Conservation (phyloP, 2,329 filamentous ascomycete species). For the Arachnomyces sp. region DNA sequence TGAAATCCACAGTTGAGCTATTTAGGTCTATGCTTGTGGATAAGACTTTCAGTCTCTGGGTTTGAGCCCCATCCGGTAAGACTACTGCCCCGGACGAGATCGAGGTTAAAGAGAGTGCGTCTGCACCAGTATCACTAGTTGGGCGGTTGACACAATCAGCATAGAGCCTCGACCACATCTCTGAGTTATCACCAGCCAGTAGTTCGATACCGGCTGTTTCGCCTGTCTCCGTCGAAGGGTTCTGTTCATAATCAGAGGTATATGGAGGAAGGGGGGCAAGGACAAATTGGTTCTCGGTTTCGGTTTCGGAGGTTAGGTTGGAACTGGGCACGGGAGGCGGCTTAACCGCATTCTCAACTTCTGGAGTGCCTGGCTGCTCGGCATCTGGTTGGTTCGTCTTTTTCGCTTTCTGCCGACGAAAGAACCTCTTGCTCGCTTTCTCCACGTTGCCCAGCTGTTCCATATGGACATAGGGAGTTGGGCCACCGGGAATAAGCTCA, state of each 20-base stretch:
- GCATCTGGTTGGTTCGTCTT: background rate
- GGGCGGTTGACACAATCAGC: slow-evolving; percentile 9
- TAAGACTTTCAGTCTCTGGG: background rate
- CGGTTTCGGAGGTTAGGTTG: too few species aligned
- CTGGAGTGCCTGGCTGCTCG: too few species aligned
- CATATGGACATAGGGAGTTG: slow-evolving; percentile 5
- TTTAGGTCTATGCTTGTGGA: slow-evolving; percentile 7
- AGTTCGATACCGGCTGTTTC: background rate
- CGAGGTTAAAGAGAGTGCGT: too few species aligned
- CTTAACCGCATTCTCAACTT: too few species aligned
- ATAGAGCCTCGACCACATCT: slow-evolving; percentile 11
- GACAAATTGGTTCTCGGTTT: too few species aligned
- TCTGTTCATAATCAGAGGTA: background rate
- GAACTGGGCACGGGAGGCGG: too few species aligned
- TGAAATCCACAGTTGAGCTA: slow-evolving; percentile 8
- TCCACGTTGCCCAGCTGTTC: slow-evolving; percentile 12
- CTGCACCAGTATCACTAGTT: background rate
- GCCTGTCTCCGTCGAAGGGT: background rate
- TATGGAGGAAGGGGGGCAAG: too few species aligned
- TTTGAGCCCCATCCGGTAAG: too few species aligned
- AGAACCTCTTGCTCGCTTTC: slow-evolving; percentile 5
- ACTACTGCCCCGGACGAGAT: too few species aligned
- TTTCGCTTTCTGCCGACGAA: slow-evolving; percentile 1
- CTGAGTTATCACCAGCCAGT: slow-evolving; percentile 1
- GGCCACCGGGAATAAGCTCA: slow-evolving; percentile 10